Base-by-base conservation (phyloP, 441 rosid genomes). In the Pelargonium citronellum region DNA sequence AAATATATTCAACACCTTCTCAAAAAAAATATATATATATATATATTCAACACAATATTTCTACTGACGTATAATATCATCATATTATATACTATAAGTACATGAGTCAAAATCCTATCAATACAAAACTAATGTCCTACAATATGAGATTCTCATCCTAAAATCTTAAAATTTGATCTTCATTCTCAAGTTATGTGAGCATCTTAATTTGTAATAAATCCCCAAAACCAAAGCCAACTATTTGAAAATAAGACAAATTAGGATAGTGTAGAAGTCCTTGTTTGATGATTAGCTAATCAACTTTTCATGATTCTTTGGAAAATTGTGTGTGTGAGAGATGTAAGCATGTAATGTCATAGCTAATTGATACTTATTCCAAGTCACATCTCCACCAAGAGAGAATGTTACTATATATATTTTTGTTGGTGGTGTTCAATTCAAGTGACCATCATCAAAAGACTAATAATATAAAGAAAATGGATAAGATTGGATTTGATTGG, bases 371-470 rank as follows among this genome's bases (percentile, higher is more conserved):
- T 22, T 16, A 55, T 55, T 55, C 62, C 62, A 55, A 5, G 62
- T 55, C 62, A 55, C 24, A 55, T 55, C 62, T 55, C 62, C 62
- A 55, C 62, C 62, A 55, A 55, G 22, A 55, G 62, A 55, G 61
- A 55, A 55, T 55, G 62, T 55, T 55, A 20, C 62, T 55, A 55
- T 55, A 55, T 37, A 37, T 37, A 5, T 37, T 37, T 37, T 55
- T 55, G 62, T 17, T 55, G 24, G 62, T 55, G 62, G 10, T 55
- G 22, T 55, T 55, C 62, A 55, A 55, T 17, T 55, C 62, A 55
- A 55, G 19, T 55, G 62, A 16, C 17, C 62, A 17, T 55, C 61
- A 55, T 55, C 61, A 55, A 55, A 55, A 7, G 3, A 16, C 17
- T 55, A 55, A 19, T 6, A 16, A 12, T 49, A 11, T 9, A 55